Conservation (phyloP, 2,329 filamentous ascomycete species). For the Ascochyta viciae-villosae region DNA sequence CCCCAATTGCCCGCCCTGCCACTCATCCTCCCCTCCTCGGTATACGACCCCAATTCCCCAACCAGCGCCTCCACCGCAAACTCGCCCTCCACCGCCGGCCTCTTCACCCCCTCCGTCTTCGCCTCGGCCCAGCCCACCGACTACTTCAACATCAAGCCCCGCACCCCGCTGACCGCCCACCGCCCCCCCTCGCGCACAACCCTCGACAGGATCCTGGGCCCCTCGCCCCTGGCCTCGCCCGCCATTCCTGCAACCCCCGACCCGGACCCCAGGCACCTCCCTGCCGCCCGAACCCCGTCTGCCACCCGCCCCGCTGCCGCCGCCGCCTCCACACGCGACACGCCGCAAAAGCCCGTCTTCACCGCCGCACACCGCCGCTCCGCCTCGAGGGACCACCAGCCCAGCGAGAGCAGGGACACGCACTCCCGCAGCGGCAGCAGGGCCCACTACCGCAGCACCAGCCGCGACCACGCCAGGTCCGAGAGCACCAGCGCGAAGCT, state of each 20-base stretch:
- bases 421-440: conserved; percentile 34
- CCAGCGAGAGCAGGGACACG: conserved; percentile 25
- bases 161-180: conserved; percentile 24
- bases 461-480: conserved; percentile 34
- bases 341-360: conserved; percentile 30
- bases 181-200: conserved; percentile 39
- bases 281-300: conserved; percentile 31
- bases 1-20: conserved; percentile 41
- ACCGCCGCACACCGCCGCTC: conserved; percentile 28
- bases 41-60: conserved; percentile 48
- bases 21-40: conserved; percentile 40
- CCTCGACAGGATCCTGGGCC: conserved; percentile 39
- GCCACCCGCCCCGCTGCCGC: conserved; percentile 35
- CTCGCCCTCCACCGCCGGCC: conserved; percentile 45
- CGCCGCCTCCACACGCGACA: conserved; percentile 26
- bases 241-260: conserved; percentile 41
- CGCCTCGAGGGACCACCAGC: conserved; percentile 25
- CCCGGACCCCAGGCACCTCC: conserved; percentile 40
- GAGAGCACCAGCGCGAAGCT: conserved; percentile 44
- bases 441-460: conserved; percentile 26
- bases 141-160: conserved; percentile 49
- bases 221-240: conserved; percentile 46
- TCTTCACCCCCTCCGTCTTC: conserved; percentile 43
- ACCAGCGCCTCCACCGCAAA: conserved; percentile 36
- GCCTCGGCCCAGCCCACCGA: conserved; percentile 38